Evolutionary conservation across 139 green algal genomes (phyloP).

Genomic region (Tetratostichococcus sp.): DNA sequence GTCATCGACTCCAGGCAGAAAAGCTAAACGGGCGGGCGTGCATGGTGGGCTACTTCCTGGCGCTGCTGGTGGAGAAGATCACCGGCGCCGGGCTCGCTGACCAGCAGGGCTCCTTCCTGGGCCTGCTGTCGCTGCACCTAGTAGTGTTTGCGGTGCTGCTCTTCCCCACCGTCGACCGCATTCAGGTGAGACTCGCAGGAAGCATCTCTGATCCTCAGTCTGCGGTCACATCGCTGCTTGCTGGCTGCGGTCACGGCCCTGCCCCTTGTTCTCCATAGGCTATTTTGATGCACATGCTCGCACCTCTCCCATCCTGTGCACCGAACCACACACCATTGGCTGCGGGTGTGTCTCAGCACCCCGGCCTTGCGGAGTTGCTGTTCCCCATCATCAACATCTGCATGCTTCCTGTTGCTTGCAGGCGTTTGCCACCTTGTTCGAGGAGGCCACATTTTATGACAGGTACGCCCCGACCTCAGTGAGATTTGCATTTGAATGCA

Average conservation of each 20-base stretch:
- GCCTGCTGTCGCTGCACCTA: slow-evolving; percentile 82
- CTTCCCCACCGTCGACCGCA: slow-evolving; percentile 32
- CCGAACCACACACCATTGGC: too few relatives aligned
- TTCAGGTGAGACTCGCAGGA: background rate
- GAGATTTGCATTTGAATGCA: too few relatives aligned
- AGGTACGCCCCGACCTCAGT: too few relatives aligned
- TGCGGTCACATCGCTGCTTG: too few relatives aligned
- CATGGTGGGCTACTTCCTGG: slow-evolving; percentile 90
- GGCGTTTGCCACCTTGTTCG: slow-evolving; percentile 46
- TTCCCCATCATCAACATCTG: too few relatives aligned
- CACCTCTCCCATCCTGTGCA: too few relatives aligned
- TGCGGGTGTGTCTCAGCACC: too few relatives aligned
- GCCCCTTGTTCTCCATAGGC: too few relatives aligned
- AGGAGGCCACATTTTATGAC: slow-evolving; percentile 95
- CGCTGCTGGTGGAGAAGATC: slow-evolving; percentile 70
- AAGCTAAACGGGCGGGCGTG: slow-evolving; percentile 91
- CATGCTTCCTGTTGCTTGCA: background rate
- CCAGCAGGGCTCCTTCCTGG: slow-evolving; percentile 89
- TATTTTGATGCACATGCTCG: too few relatives aligned
- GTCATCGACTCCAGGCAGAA: slow-evolving; percentile 61
- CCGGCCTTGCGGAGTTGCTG: too few relatives aligned
- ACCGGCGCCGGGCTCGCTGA: slow-evolving; percentile 79
- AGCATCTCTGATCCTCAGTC: too few relatives aligned
- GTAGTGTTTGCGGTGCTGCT: slow-evolving; percentile 78
- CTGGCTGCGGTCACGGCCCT: too few relatives aligned